phyloP scores from a whole-genome alignment of 1,284 basidiomycete genomes.

The Exsudoporus floridanus region DNA sequence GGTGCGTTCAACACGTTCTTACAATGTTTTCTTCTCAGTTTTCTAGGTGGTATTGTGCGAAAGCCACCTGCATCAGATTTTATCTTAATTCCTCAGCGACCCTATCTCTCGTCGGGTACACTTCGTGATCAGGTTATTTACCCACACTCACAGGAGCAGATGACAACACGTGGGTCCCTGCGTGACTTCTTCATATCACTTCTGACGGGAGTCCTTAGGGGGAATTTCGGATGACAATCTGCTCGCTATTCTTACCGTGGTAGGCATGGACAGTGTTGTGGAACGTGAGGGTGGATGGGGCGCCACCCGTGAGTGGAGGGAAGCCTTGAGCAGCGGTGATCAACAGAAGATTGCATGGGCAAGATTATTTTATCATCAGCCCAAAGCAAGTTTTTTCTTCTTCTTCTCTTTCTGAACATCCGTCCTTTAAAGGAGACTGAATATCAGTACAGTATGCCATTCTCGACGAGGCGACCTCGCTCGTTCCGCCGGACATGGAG shows the following conservation, averaged over 20 bases:
- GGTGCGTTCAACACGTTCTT: conserved; percentile 41
- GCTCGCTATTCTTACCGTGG: conserved; percentile 68
- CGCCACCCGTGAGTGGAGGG: conserved; percentile 86
- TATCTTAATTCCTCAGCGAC: conserved; percentile 94
- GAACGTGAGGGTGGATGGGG: conserved; percentile 98
- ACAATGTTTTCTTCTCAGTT: background rate
- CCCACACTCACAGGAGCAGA: conserved; percentile 79
- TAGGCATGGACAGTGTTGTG: conserved; percentile 88
- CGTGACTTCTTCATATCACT: background rate
- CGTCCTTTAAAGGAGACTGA: background rate
- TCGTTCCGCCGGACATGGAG: conserved; percentile 92
- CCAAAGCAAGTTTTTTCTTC: conserved; percentile 59
- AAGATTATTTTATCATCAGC: conserved; percentile 91
- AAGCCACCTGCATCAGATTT: conserved; percentile 91
- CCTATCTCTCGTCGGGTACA: conserved; percentile 91
- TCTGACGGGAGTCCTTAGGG: conserved; percentile 38
- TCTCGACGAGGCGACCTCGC: conserved; percentile 92
- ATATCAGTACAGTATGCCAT: conserved; percentile 76
- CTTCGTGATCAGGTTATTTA: conserved; percentile 91
- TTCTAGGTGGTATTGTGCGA: conserved; percentile 77
- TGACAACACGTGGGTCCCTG: conserved; percentile 61
- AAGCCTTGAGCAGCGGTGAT: conserved; percentile 86
- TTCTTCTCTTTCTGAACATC: background rate
- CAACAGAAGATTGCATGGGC: conserved; percentile 97
- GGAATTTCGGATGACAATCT: conserved; percentile 79